These are phyloP conservation scores for Aspergillus thermomutatus DNA, from an alignment of 2,329 filamentous ascomycete genomes.

Conservation along the genomic window DNA sequence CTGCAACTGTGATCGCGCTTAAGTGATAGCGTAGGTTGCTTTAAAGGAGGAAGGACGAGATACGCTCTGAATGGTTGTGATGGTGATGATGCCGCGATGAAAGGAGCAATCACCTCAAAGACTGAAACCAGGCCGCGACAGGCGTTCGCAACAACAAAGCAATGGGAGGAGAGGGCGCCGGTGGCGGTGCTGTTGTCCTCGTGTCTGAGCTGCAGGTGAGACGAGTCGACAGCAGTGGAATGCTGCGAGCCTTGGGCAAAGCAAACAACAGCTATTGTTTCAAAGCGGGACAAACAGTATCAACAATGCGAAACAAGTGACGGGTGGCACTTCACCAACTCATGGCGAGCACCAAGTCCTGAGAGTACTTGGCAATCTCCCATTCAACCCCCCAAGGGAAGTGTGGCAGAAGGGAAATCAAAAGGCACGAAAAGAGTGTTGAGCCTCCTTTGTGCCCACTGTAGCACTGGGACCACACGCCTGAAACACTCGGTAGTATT, in stretches of 20 bases:
- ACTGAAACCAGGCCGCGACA: constrained; percentile 3
- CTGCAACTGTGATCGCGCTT: background rate
- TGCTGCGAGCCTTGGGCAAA: constrained; percentile 22
- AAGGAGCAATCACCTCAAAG: background rate
- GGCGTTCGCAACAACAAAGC: constrained; percentile 14
- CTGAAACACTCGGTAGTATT: constrained; percentile 12
- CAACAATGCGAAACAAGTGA: constrained; percentile 11
- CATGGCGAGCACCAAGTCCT: constrained; percentile 20
- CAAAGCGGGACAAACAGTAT: constrained; percentile 13
- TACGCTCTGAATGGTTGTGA: background rate
- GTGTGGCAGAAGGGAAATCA: background rate
- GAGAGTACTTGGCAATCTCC: constrained; percentile 11
- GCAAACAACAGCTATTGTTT: constrained; percentile 14
- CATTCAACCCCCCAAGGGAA: constrained; percentile 10
- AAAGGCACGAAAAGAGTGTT: background rate
- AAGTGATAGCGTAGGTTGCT: background rate
- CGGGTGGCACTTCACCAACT: constrained; percentile 26
- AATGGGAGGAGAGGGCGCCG: constrained; percentile 5
- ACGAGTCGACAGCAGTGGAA: constrained; percentile 23
- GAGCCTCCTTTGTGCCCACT: constrained; percentile 9
- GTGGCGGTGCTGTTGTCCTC: constrained; percentile 13
- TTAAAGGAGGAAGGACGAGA: background rate
- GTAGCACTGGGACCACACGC: constrained; percentile 12
- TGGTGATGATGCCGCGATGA: background rate
- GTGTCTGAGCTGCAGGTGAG: constrained; percentile 11